Evolutionary conservation across 2,329 filamentous ascomycete genomes (phyloP).

Genomic region (Phyllosticta paracitricarpa): DNA sequence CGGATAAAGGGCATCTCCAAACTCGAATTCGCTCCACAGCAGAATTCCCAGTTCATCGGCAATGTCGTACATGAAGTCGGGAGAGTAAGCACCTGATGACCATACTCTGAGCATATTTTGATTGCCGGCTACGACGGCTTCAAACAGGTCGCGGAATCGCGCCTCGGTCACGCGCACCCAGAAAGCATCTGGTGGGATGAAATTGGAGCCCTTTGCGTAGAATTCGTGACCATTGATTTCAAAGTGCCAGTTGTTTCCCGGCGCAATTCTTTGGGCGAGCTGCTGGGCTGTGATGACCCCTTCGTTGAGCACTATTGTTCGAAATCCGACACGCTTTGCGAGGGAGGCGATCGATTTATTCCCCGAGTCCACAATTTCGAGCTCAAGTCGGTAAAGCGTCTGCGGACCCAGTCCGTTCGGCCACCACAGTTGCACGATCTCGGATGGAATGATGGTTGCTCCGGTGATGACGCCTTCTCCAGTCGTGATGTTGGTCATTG

Average conservation of each 20-base stretch:
- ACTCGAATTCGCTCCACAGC: constrained; percentile 55
- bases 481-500: constrained; percentile 31
- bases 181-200: constrained; percentile 53
- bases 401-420: constrained; percentile 48
- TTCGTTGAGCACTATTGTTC: constrained; percentile 52
- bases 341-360: constrained; percentile 33
- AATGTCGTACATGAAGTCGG: constrained; percentile 53
- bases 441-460: constrained; percentile 31
- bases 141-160: constrained; percentile 44
- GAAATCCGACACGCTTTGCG: constrained; percentile 49
- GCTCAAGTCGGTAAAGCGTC: constrained; percentile 46
- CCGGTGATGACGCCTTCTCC: constrained; percentile 39
- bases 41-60: constrained; percentile 52
- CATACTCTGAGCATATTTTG: constrained; percentile 57
- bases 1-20: constrained; percentile 51
- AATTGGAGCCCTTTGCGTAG: constrained; percentile 55
- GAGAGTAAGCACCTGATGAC: constrained; percentile 50
- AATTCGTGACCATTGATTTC: constrained; percentile 55
- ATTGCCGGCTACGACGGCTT: constrained; percentile 46
- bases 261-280: constrained; percentile 43
- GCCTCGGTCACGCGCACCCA: constrained; percentile 49
- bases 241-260: constrained; percentile 53
- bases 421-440: constrained; percentile 50
- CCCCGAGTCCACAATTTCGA: constrained; percentile 34
- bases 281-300: constrained; percentile 45